Percentiles rank a stretch among this genome's conserved stretches.
phyloP scores from a whole-genome alignment of 2,329 filamentous ascomycete genomes.

The Aspergillus pseudoviridinutans region DNA sequence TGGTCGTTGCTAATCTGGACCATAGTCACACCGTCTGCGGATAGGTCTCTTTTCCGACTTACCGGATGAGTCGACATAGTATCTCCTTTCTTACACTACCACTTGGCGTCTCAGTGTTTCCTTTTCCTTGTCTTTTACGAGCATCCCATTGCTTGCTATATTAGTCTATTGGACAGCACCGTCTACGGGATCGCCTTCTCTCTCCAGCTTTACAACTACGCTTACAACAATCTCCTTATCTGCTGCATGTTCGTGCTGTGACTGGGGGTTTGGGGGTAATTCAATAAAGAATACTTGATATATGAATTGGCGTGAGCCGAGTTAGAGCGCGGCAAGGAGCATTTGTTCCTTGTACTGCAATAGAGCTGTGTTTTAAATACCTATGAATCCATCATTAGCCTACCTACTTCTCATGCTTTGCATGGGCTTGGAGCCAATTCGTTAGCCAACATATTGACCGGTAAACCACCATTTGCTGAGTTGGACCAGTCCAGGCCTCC shows the following conservation, averaged over 20 bases:
- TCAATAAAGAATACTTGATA: neutral
- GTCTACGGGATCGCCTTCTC: neutral
- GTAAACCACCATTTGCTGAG: neutral
- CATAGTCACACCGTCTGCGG: slow-evolving; percentile 71
- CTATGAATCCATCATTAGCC: neutral
- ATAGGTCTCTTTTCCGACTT: slow-evolving; percentile 69
- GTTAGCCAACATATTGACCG: no score
- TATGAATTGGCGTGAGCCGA: no score
- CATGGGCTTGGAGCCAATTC: no score
- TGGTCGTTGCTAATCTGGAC: slow-evolving; percentile 24
- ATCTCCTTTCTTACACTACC: slow-evolving; percentile 9
- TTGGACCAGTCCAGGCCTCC: neutral
- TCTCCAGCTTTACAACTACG: neutral
- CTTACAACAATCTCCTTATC: neutral
- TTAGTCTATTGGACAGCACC: neutral
- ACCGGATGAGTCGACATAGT: slow-evolving; percentile 54
- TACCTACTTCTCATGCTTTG: neutral
- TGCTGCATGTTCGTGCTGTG: neutral
- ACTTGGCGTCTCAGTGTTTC: slow-evolving; percentile 5
- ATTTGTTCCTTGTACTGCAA: neutral
- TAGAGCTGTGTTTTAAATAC: neutral
- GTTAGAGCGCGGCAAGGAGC: neutral
- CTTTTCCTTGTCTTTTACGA: slow-evolving; percentile 5
- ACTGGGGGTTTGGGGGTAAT: neutral
- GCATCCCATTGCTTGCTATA: neutral